phyloP scores from a whole-genome alignment of 805 yeast species.

The Suhomyces tanzawaensis region DNA sequence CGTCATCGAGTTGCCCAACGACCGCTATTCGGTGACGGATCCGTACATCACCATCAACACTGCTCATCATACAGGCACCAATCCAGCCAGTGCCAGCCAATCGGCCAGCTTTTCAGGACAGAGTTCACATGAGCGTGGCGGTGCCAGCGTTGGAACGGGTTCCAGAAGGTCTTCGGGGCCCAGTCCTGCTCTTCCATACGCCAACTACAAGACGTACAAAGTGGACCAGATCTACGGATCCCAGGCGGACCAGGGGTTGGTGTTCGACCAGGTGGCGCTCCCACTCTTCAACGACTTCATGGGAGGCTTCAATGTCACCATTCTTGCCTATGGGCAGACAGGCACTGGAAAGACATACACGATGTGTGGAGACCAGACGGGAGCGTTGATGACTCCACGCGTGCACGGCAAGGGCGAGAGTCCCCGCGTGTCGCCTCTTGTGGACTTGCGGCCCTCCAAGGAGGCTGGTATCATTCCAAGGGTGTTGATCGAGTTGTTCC shows the following conservation, averaged over 20 bases:
- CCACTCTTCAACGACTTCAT: constrained; percentile 71
- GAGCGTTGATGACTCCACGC: not conserved
- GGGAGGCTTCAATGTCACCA: constrained; percentile 64
- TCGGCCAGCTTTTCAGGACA: not conserved
- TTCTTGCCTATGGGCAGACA: constrained; percentile 79
- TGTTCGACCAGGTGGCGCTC: constrained; percentile 67
- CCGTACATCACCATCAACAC: constrained; percentile 21
- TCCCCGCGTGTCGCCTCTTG: not conserved
- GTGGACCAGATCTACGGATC: constrained; percentile 85
- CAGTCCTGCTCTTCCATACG: constrained; percentile 18
- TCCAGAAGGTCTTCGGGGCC: constrained; percentile 6
- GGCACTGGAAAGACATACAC: constrained; percentile 86
- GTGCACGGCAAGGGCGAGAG: constrained; percentile 18
- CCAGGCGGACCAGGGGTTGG: constrained; percentile 64
- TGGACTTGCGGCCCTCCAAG: constrained; percentile 10
- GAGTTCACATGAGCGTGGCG: not conserved
- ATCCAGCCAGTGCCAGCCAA: constrained; percentile 4
- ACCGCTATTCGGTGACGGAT: constrained; percentile 15
- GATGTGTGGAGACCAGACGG: constrained; percentile 48
- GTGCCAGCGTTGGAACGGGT: not conserved
- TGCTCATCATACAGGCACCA: constrained; percentile 18
- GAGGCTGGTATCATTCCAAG: constrained; percentile 61
- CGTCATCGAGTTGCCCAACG: constrained; percentile 47
- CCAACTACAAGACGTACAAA: constrained; percentile 51
- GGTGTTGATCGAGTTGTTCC: constrained; percentile 50